Conservation (phyloP, 495 filamentous ascomycete genomes). For the Pseudevernia furfuracea region DNA sequence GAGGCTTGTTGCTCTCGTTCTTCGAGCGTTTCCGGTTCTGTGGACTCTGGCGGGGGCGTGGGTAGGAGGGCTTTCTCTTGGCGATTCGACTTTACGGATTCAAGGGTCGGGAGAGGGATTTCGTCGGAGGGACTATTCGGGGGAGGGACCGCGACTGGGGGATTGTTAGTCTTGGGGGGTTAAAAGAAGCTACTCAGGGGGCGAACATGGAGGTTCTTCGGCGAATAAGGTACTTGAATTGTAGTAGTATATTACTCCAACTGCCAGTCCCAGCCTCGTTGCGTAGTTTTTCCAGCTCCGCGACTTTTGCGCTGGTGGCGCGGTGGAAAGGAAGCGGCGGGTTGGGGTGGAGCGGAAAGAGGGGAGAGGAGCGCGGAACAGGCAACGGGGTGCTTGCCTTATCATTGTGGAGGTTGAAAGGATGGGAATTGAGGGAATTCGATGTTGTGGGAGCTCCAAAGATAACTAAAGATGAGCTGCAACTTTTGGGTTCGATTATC, state of each 20-base stretch:
- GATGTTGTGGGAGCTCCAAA: not conserved
- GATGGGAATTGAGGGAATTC: not conserved
- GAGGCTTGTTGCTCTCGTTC: conserved; percentile 72
- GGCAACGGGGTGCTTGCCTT: conserved; percentile 19
- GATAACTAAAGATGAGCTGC: not conserved
- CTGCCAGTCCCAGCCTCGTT: conserved; percentile 66
- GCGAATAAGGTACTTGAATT: conserved; percentile 83
- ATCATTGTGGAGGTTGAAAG: conserved; percentile 19
- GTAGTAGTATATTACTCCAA: conserved; percentile 80
- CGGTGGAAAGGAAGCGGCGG: conserved; percentile 66
- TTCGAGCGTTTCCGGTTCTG: conserved; percentile 32
- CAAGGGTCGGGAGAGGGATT: conserved; percentile 36
- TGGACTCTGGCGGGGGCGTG: conserved; percentile 18
- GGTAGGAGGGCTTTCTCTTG: not conserved
- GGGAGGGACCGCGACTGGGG: conserved; percentile 33
- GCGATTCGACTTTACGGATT: conserved; percentile 32
- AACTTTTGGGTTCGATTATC: not conserved
- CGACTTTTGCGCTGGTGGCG: conserved; percentile 54
- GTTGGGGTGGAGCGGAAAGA: conserved; percentile 22
- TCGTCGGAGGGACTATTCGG: conserved; percentile 29
- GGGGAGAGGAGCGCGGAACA: conserved; percentile 8
- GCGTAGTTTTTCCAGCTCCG: conserved; percentile 76
- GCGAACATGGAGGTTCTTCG: conserved; percentile 68
- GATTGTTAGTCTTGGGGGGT: conserved; percentile 1
- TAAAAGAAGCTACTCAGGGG: not conserved